Evolutionary conservation across 495 filamentous ascomycete genomes (phyloP).

Genomic region (Xylaria acuta): DNA sequence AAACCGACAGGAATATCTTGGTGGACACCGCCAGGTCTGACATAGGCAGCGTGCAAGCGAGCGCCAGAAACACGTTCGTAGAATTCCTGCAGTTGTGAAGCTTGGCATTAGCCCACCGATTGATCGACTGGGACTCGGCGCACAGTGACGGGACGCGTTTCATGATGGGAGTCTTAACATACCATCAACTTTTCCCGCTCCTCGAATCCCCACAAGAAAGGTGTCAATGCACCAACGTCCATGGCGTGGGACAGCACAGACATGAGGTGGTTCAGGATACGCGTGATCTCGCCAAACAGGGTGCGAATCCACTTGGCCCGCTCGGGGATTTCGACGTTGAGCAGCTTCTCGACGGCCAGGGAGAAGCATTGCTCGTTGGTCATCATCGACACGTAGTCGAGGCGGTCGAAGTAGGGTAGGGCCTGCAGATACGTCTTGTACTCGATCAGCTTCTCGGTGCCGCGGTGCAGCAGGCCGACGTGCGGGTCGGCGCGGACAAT

Average conservation of each 20-base stretch:
- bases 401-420: conserved; percentile 96
- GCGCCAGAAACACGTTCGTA: conserved; percentile 99
- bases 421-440: conserved; percentile 99
- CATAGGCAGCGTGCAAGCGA: conserved; percentile 97
- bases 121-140: neutral
- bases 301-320: conserved; percentile 97
- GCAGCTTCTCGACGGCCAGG: conserved; percentile 93
- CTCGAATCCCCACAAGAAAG: conserved; percentile 99
- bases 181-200: conserved; percentile 99
- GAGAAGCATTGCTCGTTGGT: conserved; percentile 99
- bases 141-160: neutral
- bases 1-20: conserved; percentile 95
- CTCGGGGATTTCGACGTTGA: conserved; percentile 96
- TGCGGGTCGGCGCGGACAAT: conserved; percentile 97
- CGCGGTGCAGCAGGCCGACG: conserved; percentile 93
- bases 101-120: conserved; percentile 14
- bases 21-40: conserved; percentile 94
- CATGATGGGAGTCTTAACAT: conserved; percentile 39
- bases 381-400: conserved; percentile 99
- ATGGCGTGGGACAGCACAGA: conserved; percentile 97
- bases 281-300: conserved; percentile 94
- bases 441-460: conserved; percentile 99
- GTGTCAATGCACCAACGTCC: conserved; percentile 98
- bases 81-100: conserved; percentile 75
- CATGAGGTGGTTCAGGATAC: conserved; percentile 98